A percentile compares a stretch with the other conserved stretches of the same genome.
These are phyloP conservation scores for Saturnispora kantuleensis DNA, from an alignment of 805 yeast species.

Conservation along the genomic window DNA sequence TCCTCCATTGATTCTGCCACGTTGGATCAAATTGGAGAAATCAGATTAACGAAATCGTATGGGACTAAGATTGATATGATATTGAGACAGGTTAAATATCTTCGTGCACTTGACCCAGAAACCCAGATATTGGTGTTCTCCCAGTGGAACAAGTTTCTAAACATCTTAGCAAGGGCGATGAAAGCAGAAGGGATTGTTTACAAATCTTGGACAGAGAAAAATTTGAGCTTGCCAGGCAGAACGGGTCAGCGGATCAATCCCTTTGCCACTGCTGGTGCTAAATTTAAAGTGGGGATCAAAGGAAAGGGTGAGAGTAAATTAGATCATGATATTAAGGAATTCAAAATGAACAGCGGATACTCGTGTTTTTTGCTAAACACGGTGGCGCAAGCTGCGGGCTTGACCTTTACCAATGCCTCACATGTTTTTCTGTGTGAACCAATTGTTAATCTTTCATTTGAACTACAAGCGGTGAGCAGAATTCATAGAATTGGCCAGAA, in stretches of 20 bases:
- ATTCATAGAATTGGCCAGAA: constrained; percentile 89
- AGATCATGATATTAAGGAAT: constrained; percentile 39
- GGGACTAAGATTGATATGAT: constrained; percentile 87
- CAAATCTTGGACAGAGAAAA: constrained; percentile 39
- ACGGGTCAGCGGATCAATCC: constrained; percentile 3
- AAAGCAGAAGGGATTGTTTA: constrained; percentile 44
- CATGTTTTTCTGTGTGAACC: constrained; percentile 94
- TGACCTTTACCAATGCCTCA: constrained; percentile 84
- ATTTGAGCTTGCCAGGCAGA: constrained; percentile 8
- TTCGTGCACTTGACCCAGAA: constrained; percentile 44
- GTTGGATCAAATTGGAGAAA: constrained; percentile 37
- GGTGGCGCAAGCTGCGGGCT: constrained; percentile 79
- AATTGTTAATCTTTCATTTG: constrained; percentile 75
- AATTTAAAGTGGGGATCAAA: background rate
- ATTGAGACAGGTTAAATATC: constrained; percentile 57
- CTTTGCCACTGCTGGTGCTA: constrained; percentile 7
- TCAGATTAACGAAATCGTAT: constrained; percentile 39
- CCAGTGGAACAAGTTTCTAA: constrained; percentile 75
- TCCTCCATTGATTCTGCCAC: constrained; percentile 33
- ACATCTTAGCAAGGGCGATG: constrained; percentile 57
- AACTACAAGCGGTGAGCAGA: constrained; percentile 84
- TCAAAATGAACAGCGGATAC: constrained; percentile 49
- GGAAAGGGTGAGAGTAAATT: constrained; percentile 5
- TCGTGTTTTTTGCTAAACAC: constrained; percentile 85
- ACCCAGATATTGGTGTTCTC: constrained; percentile 84